Conservation (phyloP, 2,329 filamentous ascomycete species). For the Biscogniauxia sp. region DNA sequence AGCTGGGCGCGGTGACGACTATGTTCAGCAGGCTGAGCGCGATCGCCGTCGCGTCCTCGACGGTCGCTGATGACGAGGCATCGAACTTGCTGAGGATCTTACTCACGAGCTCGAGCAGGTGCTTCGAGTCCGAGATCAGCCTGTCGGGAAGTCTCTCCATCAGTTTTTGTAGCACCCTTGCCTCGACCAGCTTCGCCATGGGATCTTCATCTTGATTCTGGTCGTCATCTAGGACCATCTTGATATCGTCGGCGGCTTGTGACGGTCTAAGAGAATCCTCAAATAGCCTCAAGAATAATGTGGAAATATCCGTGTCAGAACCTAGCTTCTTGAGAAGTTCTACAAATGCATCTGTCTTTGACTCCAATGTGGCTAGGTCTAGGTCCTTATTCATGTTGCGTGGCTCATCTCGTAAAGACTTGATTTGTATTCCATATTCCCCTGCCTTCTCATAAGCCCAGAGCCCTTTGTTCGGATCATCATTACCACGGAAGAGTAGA, state of each 20-base stretch:
- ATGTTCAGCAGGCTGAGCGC: conserved; percentile 61
- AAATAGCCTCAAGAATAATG: conserved; percentile 60
- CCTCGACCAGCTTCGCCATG: conserved; percentile 50
- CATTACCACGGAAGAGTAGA: conserved; percentile 54
- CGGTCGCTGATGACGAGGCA: conserved; percentile 36
- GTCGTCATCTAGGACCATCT: conserved; percentile 30
- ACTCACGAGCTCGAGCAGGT: conserved; percentile 62
- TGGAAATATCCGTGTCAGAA: conserved; percentile 55
- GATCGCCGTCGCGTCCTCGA: conserved; percentile 52
- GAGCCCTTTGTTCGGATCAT: conserved; percentile 24
- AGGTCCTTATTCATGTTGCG: conserved; percentile 23
- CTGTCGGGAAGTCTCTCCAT: conserved; percentile 62
- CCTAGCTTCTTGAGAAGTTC: conserved; percentile 48
- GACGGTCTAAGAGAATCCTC: conserved; percentile 52
- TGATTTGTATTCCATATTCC: conserved; percentile 52
- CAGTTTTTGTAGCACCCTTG: conserved; percentile 63
- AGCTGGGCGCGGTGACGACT: conserved; percentile 56
- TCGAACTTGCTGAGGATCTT: conserved; percentile 54
- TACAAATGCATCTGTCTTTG: conserved; percentile 48
- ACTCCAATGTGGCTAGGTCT: conserved; percentile 45
- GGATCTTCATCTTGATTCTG: conserved; percentile 38
- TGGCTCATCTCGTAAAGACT: conserved; percentile 29
- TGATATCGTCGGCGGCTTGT: conserved; percentile 23
- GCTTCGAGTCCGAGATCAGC: conserved; percentile 61
- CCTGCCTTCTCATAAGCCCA: conserved; percentile 54